phyloP scores from a whole-genome alignment of 2,329 filamentous ascomycete species.

The Paracoccidioides lutzii region DNA sequence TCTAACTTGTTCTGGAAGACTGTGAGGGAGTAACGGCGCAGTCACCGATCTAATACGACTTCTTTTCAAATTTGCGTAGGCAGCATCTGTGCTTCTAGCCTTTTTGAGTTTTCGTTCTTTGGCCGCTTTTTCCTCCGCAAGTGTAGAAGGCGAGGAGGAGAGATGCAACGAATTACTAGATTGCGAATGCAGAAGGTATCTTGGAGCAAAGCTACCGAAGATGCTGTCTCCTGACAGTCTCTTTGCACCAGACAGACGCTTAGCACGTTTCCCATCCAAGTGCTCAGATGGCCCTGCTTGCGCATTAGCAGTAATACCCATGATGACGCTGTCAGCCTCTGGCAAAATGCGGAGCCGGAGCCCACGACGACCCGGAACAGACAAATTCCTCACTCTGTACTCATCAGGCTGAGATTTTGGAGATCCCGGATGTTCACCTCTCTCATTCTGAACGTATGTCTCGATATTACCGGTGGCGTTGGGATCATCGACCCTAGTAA shows the following conservation, averaged over 20 bases:
- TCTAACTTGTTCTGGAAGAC: not conserved
- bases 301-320: constrained; percentile 7
- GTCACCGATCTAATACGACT: not conserved
- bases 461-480: not conserved
- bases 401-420: not conserved
- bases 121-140: not conserved
- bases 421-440: not conserved
- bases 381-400: constrained; percentile 11
- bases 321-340: constrained; percentile 13
- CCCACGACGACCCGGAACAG: constrained; percentile 5
- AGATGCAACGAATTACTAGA: not conserved
- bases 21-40: not conserved
- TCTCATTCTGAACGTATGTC: not conserved
- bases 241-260: not conserved
- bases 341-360: constrained; percentile 12
- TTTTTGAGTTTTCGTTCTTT: not conserved
- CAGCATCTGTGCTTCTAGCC: constrained; percentile 1
- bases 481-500: not conserved
- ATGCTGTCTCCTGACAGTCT: constrained; percentile 11
- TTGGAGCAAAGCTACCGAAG: constrained; percentile 7
- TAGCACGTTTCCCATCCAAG: not conserved
- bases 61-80: not conserved
- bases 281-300: not conserved
- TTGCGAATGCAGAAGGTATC: constrained; percentile 5
- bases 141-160: not conserved